Evolutionary conservation across 1,139 yeast species (phyloP).

Genomic region (Protomyces gravidus): DNA sequence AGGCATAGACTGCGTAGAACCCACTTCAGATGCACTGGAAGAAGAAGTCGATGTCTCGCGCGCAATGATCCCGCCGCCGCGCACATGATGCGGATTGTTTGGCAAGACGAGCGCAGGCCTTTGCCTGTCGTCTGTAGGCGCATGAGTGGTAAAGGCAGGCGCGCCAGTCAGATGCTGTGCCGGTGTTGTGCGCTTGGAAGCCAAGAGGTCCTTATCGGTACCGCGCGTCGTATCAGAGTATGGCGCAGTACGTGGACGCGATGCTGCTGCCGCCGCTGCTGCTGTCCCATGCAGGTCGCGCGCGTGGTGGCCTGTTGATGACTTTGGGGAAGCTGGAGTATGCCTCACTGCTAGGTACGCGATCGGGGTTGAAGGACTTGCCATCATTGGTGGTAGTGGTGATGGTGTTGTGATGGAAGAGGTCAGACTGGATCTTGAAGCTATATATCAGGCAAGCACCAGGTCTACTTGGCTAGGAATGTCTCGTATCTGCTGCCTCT

Average conservation of each 20-base stretch:
- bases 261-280: not conserved
- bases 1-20: too few relatives aligned
- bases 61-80: constrained; percentile 9
- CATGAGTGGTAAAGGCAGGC: constrained; percentile 1
- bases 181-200: not conserved
- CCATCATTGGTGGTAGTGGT: not conserved
- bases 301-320: not conserved
- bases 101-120: constrained; percentile 9
- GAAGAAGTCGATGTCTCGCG: not conserved
- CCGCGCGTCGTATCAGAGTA: not conserved
- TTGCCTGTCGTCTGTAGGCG: not conserved
- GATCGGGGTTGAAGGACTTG: not conserved
- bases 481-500: too few relatives aligned
- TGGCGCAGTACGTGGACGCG: constrained; percentile 1
- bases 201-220: not conserved
- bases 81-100: constrained; percentile 19
- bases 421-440: not conserved
- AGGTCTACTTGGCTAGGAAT: too few relatives aligned
- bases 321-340: not conserved
- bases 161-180: constrained; percentile 8
- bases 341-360: not conserved
- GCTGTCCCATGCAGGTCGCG: not conserved
- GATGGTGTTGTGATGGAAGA: not conserved
- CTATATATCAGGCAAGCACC: too few relatives aligned
- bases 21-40: not conserved